Conservation (phyloP, 2,329 filamentous ascomycete genomes). For the Claviceps digitariae region DNA sequence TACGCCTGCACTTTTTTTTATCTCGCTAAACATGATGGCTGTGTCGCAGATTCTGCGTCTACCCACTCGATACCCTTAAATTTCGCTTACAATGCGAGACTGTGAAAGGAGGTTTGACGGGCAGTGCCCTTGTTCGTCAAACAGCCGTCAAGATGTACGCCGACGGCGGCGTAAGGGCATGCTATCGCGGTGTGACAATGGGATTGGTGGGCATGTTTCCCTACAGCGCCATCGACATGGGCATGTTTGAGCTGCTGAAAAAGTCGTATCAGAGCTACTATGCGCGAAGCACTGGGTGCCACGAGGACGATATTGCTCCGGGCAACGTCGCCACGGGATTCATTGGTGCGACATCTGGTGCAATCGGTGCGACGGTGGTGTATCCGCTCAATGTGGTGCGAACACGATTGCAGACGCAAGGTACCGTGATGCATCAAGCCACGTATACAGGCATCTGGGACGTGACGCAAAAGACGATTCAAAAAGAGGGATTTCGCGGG, state of each 20-base stretch:
- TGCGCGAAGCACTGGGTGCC: conserved; percentile 52
- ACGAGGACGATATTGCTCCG: conserved; percentile 72
- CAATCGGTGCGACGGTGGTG: conserved; percentile 82
- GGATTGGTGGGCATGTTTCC: conserved; percentile 94
- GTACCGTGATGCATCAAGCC: conserved; percentile 77
- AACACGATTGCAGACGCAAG: conserved; percentile 85
- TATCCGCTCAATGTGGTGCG: conserved; percentile 91
- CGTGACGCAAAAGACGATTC: conserved; percentile 70
- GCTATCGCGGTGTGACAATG: conserved; percentile 88
- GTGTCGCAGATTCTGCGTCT: conserved; percentile 64
- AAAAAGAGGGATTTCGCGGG: conserved; percentile 70
- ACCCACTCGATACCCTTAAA: conserved; percentile 77
- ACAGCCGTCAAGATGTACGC: conserved; percentile 81
- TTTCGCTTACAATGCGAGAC: conserved; percentile 86
- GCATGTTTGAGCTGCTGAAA: conserved; percentile 90
- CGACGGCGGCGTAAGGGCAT: conserved; percentile 58
- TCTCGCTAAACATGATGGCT: not conserved
- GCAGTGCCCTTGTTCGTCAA: conserved; percentile 67
- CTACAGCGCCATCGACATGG: conserved; percentile 92
- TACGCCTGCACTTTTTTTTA: not conserved
- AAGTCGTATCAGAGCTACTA: conserved; percentile 55
- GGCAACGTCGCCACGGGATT: conserved; percentile 74
- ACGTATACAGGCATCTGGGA: conserved; percentile 89
- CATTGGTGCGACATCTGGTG: conserved; percentile 83
- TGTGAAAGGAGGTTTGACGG: conserved; percentile 69